Evolutionary conservation across 176 grass and related monocot species (phyloP), one percentile per base, ranked within the genome.

Genomic region (Oryza officinalis): DNA sequence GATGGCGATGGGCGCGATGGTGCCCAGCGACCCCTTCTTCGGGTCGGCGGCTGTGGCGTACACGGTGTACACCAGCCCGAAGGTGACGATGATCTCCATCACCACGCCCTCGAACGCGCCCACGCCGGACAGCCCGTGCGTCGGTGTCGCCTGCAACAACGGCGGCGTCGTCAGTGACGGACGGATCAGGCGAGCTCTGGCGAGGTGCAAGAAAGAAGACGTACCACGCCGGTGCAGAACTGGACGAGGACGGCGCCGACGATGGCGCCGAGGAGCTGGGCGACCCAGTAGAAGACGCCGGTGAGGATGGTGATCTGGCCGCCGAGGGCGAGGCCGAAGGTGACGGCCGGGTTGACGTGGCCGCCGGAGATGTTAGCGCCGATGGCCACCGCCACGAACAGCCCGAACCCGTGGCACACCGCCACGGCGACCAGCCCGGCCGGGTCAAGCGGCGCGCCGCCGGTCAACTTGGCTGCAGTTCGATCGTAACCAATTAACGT

Each of bases 261-360:
- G 76, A 88, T 80, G 74, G 93, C 93, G 22, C 93, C 90, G 59
- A 95, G 85, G 47, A 92, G 88, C 85, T 95, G 93, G 32, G 90
- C 93, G 10, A 95, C 28, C 93, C 93, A 92, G 66, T 92, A 95
- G 86, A 95, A 90, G 82, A 95, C 13, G 63, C 90, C 93, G 18
- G 93, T 92, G 20, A 95, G 90, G 76, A 92, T 90, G 69, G 93
- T 95, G 85, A 95, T 95, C 72, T 95, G 93, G 25, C 93, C 93
- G 31, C 93, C 93, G 17, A 95, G 71, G 60, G 90, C 93, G 46
- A 95, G 91, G 4, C 93, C 93, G 40, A 95, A 95, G 75, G 93
- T 95, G 57, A 95, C 93, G 7, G 90, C 90, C 0, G 93, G 93
- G 82, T 95, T 95, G 10, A 92, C 93, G 45, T 95, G 93, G 1